These are phyloP conservation scores for Kodamaea fungicola DNA, from an alignment of 1,139 yeast species.

Conservation along the genomic window DNA sequence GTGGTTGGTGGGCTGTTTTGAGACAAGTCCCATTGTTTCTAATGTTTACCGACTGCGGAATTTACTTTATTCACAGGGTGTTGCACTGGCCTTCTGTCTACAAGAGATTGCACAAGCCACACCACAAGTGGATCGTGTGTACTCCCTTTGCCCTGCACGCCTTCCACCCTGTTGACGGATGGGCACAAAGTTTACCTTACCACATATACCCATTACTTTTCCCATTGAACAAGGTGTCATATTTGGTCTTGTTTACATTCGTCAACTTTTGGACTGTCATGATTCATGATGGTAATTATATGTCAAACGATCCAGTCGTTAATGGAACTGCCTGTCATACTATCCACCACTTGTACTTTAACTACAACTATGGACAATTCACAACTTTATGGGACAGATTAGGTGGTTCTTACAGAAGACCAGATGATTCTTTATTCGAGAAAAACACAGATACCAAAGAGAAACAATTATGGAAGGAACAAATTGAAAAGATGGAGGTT, in stretches of 20 bases:
- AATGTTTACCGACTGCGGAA: constrained; percentile 89
- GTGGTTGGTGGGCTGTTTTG: constrained; percentile 64
- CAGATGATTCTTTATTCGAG: constrained; percentile 82
- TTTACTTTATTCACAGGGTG: constrained; percentile 87
- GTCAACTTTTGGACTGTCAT: constrained; percentile 97
- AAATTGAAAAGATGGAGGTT: constrained; percentile 71
- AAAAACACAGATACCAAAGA: constrained; percentile 49
- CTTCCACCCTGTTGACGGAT: constrained; percentile 97
- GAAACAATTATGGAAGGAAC: constrained; percentile 66
- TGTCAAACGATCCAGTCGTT: constrained; percentile 88
- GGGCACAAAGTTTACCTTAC: constrained; percentile 87
- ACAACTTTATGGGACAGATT: constrained; percentile 97
- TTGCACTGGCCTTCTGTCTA: constrained; percentile 89
- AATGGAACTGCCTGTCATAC: constrained; percentile 99
- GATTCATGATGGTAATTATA: constrained; percentile 96
- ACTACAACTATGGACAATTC: constrained; percentile 97
- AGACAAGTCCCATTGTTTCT: constrained; percentile 74
- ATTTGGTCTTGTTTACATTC: constrained; percentile 75
- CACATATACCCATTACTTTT: constrained; percentile 86
- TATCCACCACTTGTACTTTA: constrained; percentile 91
- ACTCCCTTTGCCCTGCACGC: constrained; percentile 99
- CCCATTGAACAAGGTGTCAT: constrained; percentile 87
- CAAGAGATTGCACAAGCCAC: constrained; percentile 91
- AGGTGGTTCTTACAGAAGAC: constrained; percentile 89
- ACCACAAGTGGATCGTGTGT: constrained; percentile 98